Conservation (phyloP, 106 monocot genomes). For the Xerophyta viscosa region DNA sequence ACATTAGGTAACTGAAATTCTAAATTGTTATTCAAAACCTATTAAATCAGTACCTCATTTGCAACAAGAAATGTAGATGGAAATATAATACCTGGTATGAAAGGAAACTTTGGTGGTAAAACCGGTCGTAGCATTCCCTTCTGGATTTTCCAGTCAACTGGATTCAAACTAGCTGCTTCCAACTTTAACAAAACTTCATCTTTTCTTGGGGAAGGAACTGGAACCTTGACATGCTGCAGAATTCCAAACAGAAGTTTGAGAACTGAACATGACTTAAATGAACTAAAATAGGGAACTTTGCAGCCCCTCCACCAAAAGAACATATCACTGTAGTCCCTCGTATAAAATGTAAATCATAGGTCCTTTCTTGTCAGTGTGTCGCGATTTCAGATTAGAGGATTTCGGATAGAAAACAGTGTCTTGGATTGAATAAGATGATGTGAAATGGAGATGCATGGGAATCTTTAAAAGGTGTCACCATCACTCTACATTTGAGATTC, state of each 20-base stretch:
- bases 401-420: too few species aligned
- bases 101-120: constrained; percentile 44
- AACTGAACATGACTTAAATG: not conserved
- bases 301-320: too few species aligned
- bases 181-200: constrained; percentile 40
- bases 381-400: not conserved
- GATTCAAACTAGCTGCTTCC: constrained; percentile 40
- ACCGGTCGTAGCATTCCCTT: constrained; percentile 23
- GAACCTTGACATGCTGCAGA: constrained; percentile 39
- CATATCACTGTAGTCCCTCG: too few species aligned
- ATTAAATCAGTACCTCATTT: not conserved
- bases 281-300: not conserved
- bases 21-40: not conserved
- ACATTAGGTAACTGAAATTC: not conserved
- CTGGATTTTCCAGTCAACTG: constrained; percentile 52
- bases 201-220: constrained; percentile 36
- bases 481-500: too few species aligned
- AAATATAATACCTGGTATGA: constrained; percentile 30
- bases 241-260: not conserved
- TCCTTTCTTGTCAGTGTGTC: constrained; percentile 5
- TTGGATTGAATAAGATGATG: too few species aligned
- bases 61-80: not conserved
- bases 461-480: too few species aligned
- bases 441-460: too few species aligned
- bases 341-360: too few species aligned